Base-by-base conservation (phyloP, 306 rosid genomes). In the Corylus avellana region DNA sequence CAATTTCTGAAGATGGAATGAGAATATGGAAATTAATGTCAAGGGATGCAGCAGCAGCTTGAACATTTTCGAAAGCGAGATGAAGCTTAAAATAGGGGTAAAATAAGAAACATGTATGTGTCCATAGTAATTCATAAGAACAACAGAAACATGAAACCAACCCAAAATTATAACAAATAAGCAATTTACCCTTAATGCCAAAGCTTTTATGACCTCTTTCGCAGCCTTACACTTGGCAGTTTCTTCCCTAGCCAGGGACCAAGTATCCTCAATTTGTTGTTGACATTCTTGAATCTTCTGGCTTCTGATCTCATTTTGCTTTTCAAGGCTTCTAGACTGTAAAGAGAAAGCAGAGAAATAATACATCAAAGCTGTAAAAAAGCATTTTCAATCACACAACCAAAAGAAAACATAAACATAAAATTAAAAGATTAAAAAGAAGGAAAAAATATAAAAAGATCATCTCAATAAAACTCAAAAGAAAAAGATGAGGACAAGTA, bases 201-300 rank as follows among this genome's bases (percentile, higher is more conserved):
- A 87, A 75, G 89, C 97, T 82, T 87, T 90, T 77, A 90, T 91
- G 79, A 90, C 87, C 68, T 88, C 97, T 80, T 87, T 87, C 11
- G 97, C 92, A 77, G 93, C 89, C 83, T 92, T 89, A 76, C 86
- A 87, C 82, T 84, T 84, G 1, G 87, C 87, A n/a, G 93, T 91
- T 85, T 93, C 97, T 72, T 90, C 92, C 88, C 83, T 90, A 0
- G 93, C 95, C 14, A 88, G 70, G 46, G 79, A 78, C 93, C 90
- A 88, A 77, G 88, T 90, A 78, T 91, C 92, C 80, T 87, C 87
- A 2, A 88, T 72, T 82, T 88, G 83, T 68, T 84, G 78, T 55
- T 83, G 91, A 81, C 87, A 87, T 76, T 87, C 88, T 73, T 85
- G 87, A 56, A 93, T 80, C 82, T 86, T 88, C 29, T 80, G 78